Evolutionary conservation across 2,329 filamentous ascomycete species (phyloP).

Genomic region (Ascochyta rabiei): DNA sequence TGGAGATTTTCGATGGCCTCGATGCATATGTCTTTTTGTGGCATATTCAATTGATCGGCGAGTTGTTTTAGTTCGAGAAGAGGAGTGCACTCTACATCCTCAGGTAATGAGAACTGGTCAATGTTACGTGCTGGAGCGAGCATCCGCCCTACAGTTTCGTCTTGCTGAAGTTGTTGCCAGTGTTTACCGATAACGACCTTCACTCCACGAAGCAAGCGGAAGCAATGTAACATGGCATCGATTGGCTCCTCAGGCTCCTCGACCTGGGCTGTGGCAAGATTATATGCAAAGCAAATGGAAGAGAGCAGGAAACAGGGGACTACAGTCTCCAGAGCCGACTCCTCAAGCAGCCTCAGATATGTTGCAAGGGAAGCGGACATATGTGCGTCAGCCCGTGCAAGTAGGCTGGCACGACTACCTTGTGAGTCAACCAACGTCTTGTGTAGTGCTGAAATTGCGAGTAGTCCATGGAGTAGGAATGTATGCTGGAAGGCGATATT

Average conservation of each 20-base stretch:
- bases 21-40: slow-evolving; percentile 27
- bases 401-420: slow-evolving; percentile 25
- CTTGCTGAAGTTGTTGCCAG: slow-evolving; percentile 20
- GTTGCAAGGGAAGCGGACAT: slow-evolving; percentile 33
- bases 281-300: slow-evolving; percentile 34
- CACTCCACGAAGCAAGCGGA: slow-evolving; percentile 37
- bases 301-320: slow-evolving; percentile 39
- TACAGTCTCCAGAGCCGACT: slow-evolving; percentile 24
- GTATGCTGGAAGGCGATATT: slow-evolving; percentile 34
- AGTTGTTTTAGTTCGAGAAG: slow-evolving; percentile 8
- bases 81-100: slow-evolving; percentile 1
- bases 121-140: not conserved
- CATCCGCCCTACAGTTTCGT: not conserved
- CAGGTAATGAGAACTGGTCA: not conserved
- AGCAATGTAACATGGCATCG: slow-evolving; percentile 35
- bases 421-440: slow-evolving; percentile 28
- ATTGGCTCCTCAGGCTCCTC: slow-evolving; percentile 37
- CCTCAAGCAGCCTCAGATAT: slow-evolving; percentile 30
- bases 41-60: slow-evolving; percentile 16
- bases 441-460: slow-evolving; percentile 39
- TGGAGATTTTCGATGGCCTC: slow-evolving; percentile 36
- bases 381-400: slow-evolving; percentile 36
- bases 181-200: slow-evolving; percentile 29
- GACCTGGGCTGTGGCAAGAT: slow-evolving; percentile 35
- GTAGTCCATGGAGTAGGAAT: slow-evolving; percentile 39